A percentile compares a stretch with the other conserved stretches of the same genome.
Conservation (phyloP, 805 yeast species). For the Pichia deserticola region DNA sequence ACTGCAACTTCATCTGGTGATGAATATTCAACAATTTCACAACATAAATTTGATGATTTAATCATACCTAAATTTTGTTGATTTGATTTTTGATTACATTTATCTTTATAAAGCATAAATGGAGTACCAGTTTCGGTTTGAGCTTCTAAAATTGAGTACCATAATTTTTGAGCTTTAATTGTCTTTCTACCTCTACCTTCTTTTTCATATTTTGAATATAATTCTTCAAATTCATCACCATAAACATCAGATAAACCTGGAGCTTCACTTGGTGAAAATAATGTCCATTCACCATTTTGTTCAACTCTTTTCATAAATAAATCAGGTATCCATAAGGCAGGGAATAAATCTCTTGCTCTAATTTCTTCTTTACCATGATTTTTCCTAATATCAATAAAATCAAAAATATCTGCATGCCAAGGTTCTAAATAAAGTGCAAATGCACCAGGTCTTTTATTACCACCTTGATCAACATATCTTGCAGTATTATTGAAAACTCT, state of each 20-base stretch:
- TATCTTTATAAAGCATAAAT: conserved; percentile 57
- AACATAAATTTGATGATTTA: conserved; percentile 55
- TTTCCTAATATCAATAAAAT: conserved; percentile 77
- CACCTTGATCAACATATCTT: conserved; percentile 59
- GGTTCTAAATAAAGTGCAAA: conserved; percentile 56
- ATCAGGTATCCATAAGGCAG: conserved; percentile 93
- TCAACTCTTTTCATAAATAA: conserved; percentile 69
- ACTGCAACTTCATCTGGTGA: conserved; percentile 53
- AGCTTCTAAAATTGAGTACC: conserved; percentile 54
- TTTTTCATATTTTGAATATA: conserved; percentile 44
- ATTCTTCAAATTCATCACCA: conserved; percentile 47
- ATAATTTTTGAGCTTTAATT: conserved; percentile 51
- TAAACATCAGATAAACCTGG: conserved; percentile 48
- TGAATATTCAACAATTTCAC: conserved; percentile 58
- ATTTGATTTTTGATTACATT: conserved; percentile 51
- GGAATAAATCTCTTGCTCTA: conserved; percentile 88
- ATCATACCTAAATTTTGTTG: conserved; percentile 55
- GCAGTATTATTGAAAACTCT: conserved; percentile 59
- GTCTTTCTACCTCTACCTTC: conserved; percentile 44
- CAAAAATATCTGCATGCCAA: conserved; percentile 88
- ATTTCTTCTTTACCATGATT: conserved; percentile 93
- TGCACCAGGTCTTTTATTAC: conserved; percentile 60
- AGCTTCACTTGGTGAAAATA: conserved; percentile 54
- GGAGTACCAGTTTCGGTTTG: conserved; percentile 64
- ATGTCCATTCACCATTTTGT: conserved; percentile 47